Evolutionary conservation across 305 asterid species (phyloP).

Genomic region (Coffea humblotiana): DNA sequence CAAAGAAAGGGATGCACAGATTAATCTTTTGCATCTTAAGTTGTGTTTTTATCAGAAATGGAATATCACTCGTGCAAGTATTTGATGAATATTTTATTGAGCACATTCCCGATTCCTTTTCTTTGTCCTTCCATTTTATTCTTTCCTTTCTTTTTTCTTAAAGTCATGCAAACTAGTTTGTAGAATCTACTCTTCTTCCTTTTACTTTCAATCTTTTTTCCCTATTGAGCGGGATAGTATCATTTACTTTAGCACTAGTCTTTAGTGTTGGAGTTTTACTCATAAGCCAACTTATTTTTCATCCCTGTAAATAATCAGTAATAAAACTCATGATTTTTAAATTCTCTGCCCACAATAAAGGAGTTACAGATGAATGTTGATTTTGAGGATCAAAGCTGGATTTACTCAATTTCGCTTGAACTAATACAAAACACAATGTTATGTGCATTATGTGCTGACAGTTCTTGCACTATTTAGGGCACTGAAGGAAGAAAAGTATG

Average conservation of each 20-base stretch:
- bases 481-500: conserved; percentile 87
- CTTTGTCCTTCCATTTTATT: neutral
- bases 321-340: too few species aligned
- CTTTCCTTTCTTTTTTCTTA: neutral
- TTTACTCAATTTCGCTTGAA: neutral
- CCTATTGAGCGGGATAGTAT: neutral
- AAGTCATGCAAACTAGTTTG: neutral
- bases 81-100: neutral
- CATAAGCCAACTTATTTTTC: neutral
- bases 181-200: neutral
- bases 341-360: neutral
- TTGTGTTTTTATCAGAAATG: too few species aligned
- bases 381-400: neutral
- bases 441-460: conserved; percentile 4
- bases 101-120: neutral
- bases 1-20: neutral
- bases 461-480: conserved; percentile 49
- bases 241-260: neutral
- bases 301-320: neutral
- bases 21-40: neutral
- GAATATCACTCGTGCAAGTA: neutral
- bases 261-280: neutral
- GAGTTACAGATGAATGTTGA: neutral
- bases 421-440: neutral
- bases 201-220: neutral